These are phyloP conservation scores for Cordyceps sp. DNA, from an alignment of 2,329 filamentous ascomycete genomes.

Conservation along the genomic window DNA sequence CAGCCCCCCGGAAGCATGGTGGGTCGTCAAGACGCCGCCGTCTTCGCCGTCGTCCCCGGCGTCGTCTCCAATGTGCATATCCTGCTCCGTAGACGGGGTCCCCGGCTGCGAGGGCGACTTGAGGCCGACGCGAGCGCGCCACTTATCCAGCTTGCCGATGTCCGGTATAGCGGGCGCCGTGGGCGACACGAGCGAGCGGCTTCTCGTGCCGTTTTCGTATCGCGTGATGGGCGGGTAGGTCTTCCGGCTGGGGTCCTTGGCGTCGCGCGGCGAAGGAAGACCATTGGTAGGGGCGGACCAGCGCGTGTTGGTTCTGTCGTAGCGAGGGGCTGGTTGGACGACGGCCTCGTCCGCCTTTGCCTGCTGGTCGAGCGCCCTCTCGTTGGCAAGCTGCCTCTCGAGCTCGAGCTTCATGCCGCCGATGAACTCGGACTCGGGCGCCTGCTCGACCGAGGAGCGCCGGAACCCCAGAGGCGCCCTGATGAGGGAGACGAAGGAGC, in stretches of 20 bases:
- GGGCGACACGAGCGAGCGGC: constrained; percentile 11
- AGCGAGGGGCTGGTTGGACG: constrained; percentile 19
- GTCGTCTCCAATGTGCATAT: constrained; percentile 1
- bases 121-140: constrained; percentile 12
- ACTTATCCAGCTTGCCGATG: constrained; percentile 15
- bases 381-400: constrained; percentile 16
- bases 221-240: constrained; percentile 21
- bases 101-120: constrained; percentile 3
- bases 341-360: constrained; percentile 9
- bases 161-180: constrained; percentile 13
- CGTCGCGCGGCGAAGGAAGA: constrained; percentile 2
- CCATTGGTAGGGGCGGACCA: background rate
- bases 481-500: constrained; percentile 19
- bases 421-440: constrained; percentile 19
- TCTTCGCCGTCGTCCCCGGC: background rate
- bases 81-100: constrained; percentile 1
- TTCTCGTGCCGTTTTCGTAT: constrained; percentile 11
- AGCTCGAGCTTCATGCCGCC: constrained; percentile 24
- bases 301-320: constrained; percentile 5
- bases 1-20: too few relatives aligned
- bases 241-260: constrained; percentile 10
- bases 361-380: constrained; percentile 11
- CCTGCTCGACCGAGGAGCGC: constrained; percentile 14
- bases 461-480: constrained; percentile 17
- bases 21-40: background rate